A percentile compares a stretch with the other conserved stretches of the same genome.
Conservation (phyloP, 768 basidiomycete genomes). For the Tephrocybe sp. region DNA sequence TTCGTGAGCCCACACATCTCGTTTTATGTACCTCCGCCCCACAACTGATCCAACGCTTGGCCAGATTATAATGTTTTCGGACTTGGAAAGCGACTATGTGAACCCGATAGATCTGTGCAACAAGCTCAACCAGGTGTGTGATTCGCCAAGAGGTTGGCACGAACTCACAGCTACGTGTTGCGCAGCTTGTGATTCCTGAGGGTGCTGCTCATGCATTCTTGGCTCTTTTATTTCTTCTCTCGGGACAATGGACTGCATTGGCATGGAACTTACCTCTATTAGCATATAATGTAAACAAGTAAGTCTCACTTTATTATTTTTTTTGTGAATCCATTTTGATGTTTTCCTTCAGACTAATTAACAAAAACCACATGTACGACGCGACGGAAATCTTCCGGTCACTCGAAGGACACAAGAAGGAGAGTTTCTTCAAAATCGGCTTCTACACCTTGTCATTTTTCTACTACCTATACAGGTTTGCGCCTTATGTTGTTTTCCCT, state of each 20-base stretch:
- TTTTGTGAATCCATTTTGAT: neutral
- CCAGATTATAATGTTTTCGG: conserved; percentile 99
- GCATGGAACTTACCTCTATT: conserved; percentile 87
- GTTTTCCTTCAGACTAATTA: conserved; percentile 68
- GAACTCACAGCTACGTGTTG: neutral
- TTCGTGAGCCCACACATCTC: conserved; percentile 83
- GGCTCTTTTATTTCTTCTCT: conserved; percentile 83
- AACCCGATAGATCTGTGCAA: conserved; percentile 99
- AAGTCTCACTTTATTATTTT: conserved; percentile 29
- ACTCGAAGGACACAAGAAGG: conserved; percentile 91
- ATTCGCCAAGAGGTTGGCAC: conserved; percentile 17
- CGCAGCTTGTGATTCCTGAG: conserved; percentile 94
- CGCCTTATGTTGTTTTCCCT: neutral
- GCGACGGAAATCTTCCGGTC: conserved; percentile 99
- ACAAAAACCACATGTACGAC: conserved; percentile 97
- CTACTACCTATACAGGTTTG: conserved; percentile 88
- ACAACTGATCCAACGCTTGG: conserved; percentile 4
- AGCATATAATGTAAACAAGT: conserved; percentile 94
- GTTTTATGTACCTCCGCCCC: neutral
- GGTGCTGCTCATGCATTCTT: conserved; percentile 93
- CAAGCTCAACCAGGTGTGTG: conserved; percentile 88
- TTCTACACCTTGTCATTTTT: conserved; percentile 91
- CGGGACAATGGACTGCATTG: conserved; percentile 96
- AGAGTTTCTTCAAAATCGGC: conserved; percentile 90
- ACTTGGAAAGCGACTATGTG: conserved; percentile 99